phyloP scores from a whole-genome alignment of 768 basidiomycete species.

The Mycena crocata region DNA sequence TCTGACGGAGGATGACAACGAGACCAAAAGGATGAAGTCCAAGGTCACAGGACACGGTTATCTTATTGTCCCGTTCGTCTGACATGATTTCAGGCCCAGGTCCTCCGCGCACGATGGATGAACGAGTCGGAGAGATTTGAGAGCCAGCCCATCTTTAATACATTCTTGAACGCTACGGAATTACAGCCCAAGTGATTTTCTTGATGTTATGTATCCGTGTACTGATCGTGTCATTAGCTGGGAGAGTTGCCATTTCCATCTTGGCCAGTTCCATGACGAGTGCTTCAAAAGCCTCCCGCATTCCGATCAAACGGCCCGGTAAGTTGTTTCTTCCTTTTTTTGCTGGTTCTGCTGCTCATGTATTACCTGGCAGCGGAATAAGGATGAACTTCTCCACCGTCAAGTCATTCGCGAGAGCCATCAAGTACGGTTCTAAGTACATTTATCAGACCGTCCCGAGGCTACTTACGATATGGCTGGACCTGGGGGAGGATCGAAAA shows the following conservation, averaged over 20 bases:
- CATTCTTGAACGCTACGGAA: constrained; percentile 64
- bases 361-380: constrained; percentile 58
- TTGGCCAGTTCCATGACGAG: constrained; percentile 90
- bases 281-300: constrained; percentile 67
- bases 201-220: background rate
- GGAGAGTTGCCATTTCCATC: constrained; percentile 89
- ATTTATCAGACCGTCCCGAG: constrained; percentile 96
- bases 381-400: constrained; percentile 77
- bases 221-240: constrained; percentile 55
- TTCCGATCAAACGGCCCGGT: constrained; percentile 61
- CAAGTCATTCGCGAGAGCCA: constrained; percentile 74
- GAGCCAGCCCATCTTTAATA: constrained; percentile 66
- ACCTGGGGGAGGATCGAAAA: constrained; percentile 75
- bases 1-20: constrained; percentile 66
- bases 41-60: constrained; percentile 62
- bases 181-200: constrained; percentile 62
- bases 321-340: constrained; percentile 13
- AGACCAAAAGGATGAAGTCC: constrained; percentile 67
- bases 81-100: constrained; percentile 65
- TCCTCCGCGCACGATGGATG: constrained; percentile 93
- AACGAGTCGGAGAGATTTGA: constrained; percentile 89
- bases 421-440: constrained; percentile 90
- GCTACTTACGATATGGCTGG: constrained; percentile 94
- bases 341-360: background rate
- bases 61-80: background rate